These are phyloP conservation scores for Ambispora gerdemannii DNA, from an alignment of 192 early-diverging fungal species.

Conservation along the genomic window DNA sequence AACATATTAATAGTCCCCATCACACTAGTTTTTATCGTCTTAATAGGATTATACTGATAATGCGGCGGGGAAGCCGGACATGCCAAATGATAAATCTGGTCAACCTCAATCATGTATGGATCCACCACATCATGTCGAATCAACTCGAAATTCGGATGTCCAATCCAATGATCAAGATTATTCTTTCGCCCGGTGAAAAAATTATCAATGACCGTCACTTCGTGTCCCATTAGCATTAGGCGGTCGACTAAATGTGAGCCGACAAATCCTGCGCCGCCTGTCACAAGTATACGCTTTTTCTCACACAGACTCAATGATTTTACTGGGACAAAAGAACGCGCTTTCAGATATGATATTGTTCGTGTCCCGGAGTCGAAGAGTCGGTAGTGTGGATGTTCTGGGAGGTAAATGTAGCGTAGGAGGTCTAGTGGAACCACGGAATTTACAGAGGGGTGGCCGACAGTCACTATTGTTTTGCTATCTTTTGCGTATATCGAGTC, in stretches of 20 bases:
- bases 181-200: constrained; percentile 74
- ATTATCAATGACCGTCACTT: constrained; percentile 78
- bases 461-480: constrained; percentile 19
- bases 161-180: constrained; percentile 81
- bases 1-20: constrained; percentile 89
- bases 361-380: constrained; percentile 27
- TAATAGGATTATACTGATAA: constrained; percentile 84
- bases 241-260: constrained; percentile 79
- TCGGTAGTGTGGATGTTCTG: constrained; percentile 31
- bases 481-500: not conserved
- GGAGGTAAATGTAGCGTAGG: constrained; percentile 41
- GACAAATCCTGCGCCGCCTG: constrained; percentile 86
- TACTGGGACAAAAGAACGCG: constrained; percentile 56
- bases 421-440: constrained; percentile 36
- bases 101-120: constrained; percentile 79
- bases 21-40: constrained; percentile 80
- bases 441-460: constrained; percentile 38
- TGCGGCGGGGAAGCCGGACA: constrained; percentile 85
- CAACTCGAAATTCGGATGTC: constrained; percentile 78
- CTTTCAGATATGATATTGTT: constrained; percentile 45
- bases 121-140: constrained; percentile 82
- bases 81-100: constrained; percentile 84
- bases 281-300: constrained; percentile 73
- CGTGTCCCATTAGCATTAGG: constrained; percentile 79
- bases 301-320: constrained; percentile 49